These are phyloP conservation scores for Hansenula sp. DNA, from an alignment of 1,139 yeast species.

Conservation along the genomic window DNA sequence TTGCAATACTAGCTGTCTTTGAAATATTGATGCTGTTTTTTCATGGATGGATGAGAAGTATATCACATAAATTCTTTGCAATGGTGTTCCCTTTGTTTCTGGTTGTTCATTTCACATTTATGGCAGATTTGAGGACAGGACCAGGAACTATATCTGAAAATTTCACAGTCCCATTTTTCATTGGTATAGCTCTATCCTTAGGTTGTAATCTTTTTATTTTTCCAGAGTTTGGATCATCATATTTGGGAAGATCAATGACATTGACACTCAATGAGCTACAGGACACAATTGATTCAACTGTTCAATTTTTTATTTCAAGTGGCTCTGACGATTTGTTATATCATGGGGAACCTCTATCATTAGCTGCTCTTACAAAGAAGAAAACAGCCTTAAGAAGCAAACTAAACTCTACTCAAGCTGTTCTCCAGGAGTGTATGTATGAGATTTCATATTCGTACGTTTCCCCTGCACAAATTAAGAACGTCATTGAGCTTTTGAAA, in stretches of 20 bases:
- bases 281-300: slow-evolving; percentile 32
- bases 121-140: slow-evolving; percentile 28
- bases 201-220: slow-evolving; percentile 38
- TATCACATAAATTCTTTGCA: slow-evolving; percentile 40
- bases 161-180: slow-evolving; percentile 38
- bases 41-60: slow-evolving; percentile 46
- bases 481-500: slow-evolving; percentile 30
- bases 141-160: slow-evolving; percentile 30
- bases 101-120: slow-evolving; percentile 44
- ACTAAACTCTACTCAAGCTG: slow-evolving; percentile 32
- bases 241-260: slow-evolving; percentile 39
- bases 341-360: slow-evolving; percentile 20
- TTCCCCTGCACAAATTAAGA: slow-evolving; percentile 38
- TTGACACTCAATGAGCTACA: slow-evolving; percentile 37
- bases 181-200: slow-evolving; percentile 40
- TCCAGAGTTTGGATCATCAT: slow-evolving; percentile 50
- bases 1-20: slow-evolving; percentile 39
- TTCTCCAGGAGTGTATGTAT: slow-evolving; percentile 41
- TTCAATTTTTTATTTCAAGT: slow-evolving; percentile 33
- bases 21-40: slow-evolving; percentile 41
- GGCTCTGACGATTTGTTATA: slow-evolving; percentile 18
- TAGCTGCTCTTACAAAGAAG: slow-evolving; percentile 26
- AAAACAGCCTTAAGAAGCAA: slow-evolving; percentile 30
- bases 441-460: slow-evolving; percentile 44
- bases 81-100: slow-evolving; percentile 42